Evolutionary conservation across 2,329 filamentous ascomycete species (phyloP).

Genomic region (Ramichloridium luteum): DNA sequence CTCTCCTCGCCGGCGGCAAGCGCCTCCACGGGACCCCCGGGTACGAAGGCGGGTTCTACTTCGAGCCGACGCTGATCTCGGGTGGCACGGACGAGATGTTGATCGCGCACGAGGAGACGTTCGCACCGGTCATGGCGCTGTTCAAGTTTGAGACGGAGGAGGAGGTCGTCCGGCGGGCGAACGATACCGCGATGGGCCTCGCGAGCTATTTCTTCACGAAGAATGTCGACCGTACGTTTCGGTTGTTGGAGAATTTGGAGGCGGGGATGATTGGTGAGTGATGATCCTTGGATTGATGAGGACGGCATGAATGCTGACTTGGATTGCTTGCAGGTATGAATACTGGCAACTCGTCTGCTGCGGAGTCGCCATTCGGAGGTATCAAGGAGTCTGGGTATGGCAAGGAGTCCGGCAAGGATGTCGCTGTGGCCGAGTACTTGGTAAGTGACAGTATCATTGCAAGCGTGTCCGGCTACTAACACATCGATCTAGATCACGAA

Average conservation of each 20-base stretch:
- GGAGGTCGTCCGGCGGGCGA: constrained; percentile 47
- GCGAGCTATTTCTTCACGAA: constrained; percentile 59
- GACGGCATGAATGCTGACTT: background rate
- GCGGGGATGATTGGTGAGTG: constrained; percentile 56
- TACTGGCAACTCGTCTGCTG: constrained; percentile 49
- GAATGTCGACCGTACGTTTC: constrained; percentile 53
- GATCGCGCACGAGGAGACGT: constrained; percentile 48
- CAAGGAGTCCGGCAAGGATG: constrained; percentile 55
- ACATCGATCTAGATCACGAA: constrained; percentile 51
- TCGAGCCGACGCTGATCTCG: constrained; percentile 54
- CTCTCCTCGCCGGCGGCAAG: constrained; percentile 49
- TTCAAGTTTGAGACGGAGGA: constrained; percentile 56
- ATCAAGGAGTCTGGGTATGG: constrained; percentile 58
- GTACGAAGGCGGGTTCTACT: constrained; percentile 49
- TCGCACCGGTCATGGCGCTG: constrained; percentile 52
- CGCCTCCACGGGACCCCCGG: constrained; percentile 29
- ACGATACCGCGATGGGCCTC: constrained; percentile 51
- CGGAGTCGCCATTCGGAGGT: constrained; percentile 54
- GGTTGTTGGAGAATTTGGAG: constrained; percentile 54
- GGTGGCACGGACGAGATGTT: constrained; percentile 48
- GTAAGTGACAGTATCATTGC: constrained; percentile 7
- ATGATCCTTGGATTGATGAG: constrained; percentile 23
- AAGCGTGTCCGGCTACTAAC: constrained; percentile 7
- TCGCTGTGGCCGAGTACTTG: constrained; percentile 49
- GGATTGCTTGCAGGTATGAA: constrained; percentile 15